These are phyloP conservation scores for Colletotrichum tabaci DNA, from an alignment of 2,329 filamentous ascomycete genomes.

Conservation along the genomic window DNA sequence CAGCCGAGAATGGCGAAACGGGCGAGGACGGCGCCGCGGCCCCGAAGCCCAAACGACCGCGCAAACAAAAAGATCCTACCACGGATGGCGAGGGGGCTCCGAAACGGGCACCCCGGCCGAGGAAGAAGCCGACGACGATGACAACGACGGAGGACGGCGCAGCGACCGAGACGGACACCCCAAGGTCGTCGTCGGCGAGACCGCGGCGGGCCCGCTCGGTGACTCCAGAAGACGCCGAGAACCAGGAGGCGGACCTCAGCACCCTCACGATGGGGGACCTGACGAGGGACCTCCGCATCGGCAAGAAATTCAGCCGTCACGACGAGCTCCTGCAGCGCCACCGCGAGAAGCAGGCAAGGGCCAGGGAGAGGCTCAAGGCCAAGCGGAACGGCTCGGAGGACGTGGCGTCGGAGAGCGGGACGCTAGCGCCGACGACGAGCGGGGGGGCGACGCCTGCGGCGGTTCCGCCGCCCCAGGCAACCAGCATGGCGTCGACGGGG, in stretches of 20 bases:
- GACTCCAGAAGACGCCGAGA: constrained; percentile 76
- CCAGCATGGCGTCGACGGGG: constrained; percentile 50
- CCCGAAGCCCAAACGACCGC: constrained; percentile 41
- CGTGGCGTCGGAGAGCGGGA: constrained; percentile 42
- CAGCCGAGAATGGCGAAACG: constrained; percentile 26
- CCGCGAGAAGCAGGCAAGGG: constrained; percentile 59
- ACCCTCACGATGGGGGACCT: constrained; percentile 81
- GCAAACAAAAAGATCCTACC: constrained; percentile 40
- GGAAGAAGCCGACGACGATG: constrained; percentile 44
- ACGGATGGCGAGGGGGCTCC: constrained; percentile 24
- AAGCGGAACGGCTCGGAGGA: constrained; percentile 44
- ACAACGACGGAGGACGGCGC: constrained; percentile 26
- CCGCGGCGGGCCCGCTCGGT: constrained; percentile 59
- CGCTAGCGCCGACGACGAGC: constrained; percentile 18
- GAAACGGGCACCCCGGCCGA: constrained; percentile 40
- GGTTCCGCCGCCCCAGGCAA: constrained; percentile 45
- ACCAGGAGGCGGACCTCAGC: constrained; percentile 74
- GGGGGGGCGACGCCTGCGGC: constrained; percentile 40
- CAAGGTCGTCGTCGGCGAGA: neutral
- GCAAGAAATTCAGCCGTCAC: constrained; percentile 82
- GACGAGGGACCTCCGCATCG: constrained; percentile 77
- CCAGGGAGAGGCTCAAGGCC: constrained; percentile 52
- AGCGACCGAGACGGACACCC: constrained; percentile 37
- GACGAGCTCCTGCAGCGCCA: constrained; percentile 80
- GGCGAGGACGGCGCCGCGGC: constrained; percentile 10